These are phyloP conservation scores for Fusarium nelsonii DNA, from an alignment of 2,329 filamentous ascomycete species.

Conservation along the genomic window DNA sequence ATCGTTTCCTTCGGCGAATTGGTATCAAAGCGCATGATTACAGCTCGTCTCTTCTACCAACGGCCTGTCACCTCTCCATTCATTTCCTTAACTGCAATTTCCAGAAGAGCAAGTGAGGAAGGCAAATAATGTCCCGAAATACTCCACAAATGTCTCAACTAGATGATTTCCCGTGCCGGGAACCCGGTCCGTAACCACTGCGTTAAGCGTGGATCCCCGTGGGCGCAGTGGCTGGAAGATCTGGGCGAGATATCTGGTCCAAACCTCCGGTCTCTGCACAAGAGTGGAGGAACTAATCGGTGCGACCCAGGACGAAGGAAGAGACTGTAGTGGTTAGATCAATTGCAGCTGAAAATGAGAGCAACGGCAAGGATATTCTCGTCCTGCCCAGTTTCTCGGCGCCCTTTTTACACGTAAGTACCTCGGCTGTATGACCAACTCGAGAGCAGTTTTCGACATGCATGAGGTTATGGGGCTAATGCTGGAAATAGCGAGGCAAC, in stretches of 20 bases:
- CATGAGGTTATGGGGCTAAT: background rate
- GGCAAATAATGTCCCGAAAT: background rate
- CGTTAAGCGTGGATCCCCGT: constrained; percentile 14
- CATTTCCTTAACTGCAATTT: background rate
- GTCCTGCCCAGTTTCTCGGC: background rate
- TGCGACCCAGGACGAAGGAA: constrained; percentile 5
- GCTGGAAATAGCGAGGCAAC: background rate
- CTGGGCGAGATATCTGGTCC: background rate
- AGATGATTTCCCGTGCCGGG: background rate
- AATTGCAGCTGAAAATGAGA: background rate
- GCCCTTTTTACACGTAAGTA: no score
- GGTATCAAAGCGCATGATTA: background rate
- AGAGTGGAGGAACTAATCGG: constrained; percentile 9
- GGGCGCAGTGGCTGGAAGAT: constrained; percentile 5
- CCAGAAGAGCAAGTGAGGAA: background rate
- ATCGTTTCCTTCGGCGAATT: background rate
- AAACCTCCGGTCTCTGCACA: background rate
- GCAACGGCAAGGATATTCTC: background rate
- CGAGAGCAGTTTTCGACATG: background rate
- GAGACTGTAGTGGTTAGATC: no score
- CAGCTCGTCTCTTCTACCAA: background rate
- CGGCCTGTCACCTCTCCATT: background rate
- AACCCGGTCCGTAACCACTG: background rate
- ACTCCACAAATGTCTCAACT: background rate
- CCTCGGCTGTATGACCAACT: background rate